These are phyloP conservation scores for Neurospora intermedia DNA, from an alignment of 495 filamentous ascomycete genomes.

Conservation along the genomic window DNA sequence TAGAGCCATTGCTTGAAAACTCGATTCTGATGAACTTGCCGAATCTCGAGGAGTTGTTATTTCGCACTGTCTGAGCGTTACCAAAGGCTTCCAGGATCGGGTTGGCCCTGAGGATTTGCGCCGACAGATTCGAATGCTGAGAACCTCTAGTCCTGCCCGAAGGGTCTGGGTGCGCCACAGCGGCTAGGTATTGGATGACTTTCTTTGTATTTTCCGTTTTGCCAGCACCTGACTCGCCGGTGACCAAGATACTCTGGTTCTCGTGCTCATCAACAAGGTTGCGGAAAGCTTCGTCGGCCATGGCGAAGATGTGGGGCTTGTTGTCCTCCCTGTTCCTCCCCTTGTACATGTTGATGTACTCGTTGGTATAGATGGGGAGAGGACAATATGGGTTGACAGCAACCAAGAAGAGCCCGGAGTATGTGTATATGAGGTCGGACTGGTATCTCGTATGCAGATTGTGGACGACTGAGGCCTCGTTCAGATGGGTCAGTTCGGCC, in stretches of 20 bases:
- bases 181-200: conserved; percentile 96
- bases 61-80: conserved; percentile 94
- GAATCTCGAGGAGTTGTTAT: conserved; percentile 98
- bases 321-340: conserved; percentile 83
- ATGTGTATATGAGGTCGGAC: conserved; percentile 95
- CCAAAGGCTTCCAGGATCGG: conserved; percentile 98
- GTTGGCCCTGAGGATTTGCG: conserved; percentile 93
- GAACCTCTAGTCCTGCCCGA: conserved; percentile 49
- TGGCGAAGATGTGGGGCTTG: conserved; percentile 94
- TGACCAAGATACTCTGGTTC: conserved; percentile 96
- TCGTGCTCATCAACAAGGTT: conserved; percentile 91
- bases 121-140: conserved; percentile 80
- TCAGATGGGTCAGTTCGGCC: conserved; percentile 95
- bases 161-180: conserved; percentile 77
- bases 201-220: conserved; percentile 99
- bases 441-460: conserved; percentile 92
- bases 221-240: conserved; percentile 94
- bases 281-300: conserved; percentile 95
- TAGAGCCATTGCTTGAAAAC: conserved; percentile 81
- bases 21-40: conserved; percentile 99
- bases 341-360: conserved; percentile 95
- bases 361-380: conserved; percentile 89
- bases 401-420: conserved; percentile 94
- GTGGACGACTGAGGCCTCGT: conserved; percentile 96
- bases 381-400: conserved; percentile 95